A percentile compares a stretch with the other conserved stretches of the same genome.
Evolutionary conservation across 805 yeast species (phyloP).

Genomic region (Crinitomyces ghanaensis): DNA sequence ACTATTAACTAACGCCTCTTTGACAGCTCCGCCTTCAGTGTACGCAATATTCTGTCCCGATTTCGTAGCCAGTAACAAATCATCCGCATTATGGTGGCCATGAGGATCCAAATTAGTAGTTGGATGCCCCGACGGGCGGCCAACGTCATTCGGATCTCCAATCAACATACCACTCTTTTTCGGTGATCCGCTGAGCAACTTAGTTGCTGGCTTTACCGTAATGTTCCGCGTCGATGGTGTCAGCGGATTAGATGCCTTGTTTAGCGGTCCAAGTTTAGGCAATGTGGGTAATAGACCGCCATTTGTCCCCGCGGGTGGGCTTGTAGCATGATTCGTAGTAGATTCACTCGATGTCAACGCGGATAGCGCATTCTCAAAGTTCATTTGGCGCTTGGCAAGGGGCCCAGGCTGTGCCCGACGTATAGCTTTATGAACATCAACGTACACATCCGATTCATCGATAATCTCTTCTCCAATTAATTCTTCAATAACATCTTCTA

Average conservation of each 20-base stretch:
- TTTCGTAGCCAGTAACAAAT: slow-evolving; percentile 3
- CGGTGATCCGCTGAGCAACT: neutral
- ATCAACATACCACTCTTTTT: neutral
- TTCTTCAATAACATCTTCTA: slow-evolving; percentile 97
- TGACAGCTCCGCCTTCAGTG: slow-evolving; percentile 9
- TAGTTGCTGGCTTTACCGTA: slow-evolving; percentile 37
- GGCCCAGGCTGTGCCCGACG: slow-evolving; percentile 38
- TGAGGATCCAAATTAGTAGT: neutral
- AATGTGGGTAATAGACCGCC: slow-evolving; percentile 2
- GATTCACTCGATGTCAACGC: slow-evolving; percentile 1
- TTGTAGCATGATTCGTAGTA: slow-evolving; percentile 1
- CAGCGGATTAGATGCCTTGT: slow-evolving; percentile 58
- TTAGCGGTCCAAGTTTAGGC: slow-evolving; percentile 39
- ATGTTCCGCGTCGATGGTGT: slow-evolving; percentile 52
- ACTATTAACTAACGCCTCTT: slow-evolving; percentile 4
- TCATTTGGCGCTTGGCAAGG: slow-evolving; percentile 7
- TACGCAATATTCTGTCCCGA: slow-evolving; percentile 2
- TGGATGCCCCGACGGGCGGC: no score
- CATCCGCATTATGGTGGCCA: neutral
- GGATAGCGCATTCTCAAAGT: slow-evolving; percentile 6
- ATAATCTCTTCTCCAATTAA: slow-evolving; percentile 95
- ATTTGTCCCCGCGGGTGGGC: slow-evolving; percentile 1
- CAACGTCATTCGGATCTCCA: no score
- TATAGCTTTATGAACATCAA: slow-evolving; percentile 81
- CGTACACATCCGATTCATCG: slow-evolving; percentile 89